Base-by-base conservation (phyloP, 352 stramenopile genomes). In the Phytophthora lateralis region DNA sequence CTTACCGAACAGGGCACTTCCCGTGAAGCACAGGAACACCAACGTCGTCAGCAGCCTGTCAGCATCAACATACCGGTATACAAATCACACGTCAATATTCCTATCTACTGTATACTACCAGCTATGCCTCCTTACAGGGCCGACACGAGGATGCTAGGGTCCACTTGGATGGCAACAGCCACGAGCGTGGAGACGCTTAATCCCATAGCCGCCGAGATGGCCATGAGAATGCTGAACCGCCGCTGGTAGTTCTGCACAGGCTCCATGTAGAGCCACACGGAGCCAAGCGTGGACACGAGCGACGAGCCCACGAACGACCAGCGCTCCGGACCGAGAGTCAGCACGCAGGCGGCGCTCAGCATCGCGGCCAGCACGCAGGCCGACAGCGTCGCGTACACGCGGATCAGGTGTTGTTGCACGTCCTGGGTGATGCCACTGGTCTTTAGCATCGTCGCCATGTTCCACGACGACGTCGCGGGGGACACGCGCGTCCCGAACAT, bases 11-110 rank as follows among this genome's bases (percentile, higher is more conserved):
- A 97, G 55, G 3, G 90, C 90, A 29, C 80, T 88, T 57, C 69
- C 84, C 21, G 85, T 83, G 66, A 97, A 97, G 82, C 82, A 93
- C 48, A 87, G 51, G 61, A 97, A 97, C 52, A 96, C 76, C 32
- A 84, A 77, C 46, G 77, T 85, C 27, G 90, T 97, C 65, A 87
- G 69, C 39, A 95, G 39, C 29, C 79, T 88, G 20, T 17, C 46
- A 14, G 39, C 15, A 58, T 18, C 37, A 20, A 30, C 21, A 46
- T 4, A n/a, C n/a, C n/a, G n/a, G n/a, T n/a, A 70, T 5, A 46
- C 32, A 56, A 41, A 42, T 18, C 32, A 35, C n/a, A 55, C 14
- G 14, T 42, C 11, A 35, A 41, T 17, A 6, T 26, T 17, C 21
- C n/a, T 30, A 4, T 38, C 39, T 37, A 38, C 1, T 10, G 26